Conservation (phyloP, 2,329 filamentous ascomycete genomes). For the Didymella arachidicola region DNA sequence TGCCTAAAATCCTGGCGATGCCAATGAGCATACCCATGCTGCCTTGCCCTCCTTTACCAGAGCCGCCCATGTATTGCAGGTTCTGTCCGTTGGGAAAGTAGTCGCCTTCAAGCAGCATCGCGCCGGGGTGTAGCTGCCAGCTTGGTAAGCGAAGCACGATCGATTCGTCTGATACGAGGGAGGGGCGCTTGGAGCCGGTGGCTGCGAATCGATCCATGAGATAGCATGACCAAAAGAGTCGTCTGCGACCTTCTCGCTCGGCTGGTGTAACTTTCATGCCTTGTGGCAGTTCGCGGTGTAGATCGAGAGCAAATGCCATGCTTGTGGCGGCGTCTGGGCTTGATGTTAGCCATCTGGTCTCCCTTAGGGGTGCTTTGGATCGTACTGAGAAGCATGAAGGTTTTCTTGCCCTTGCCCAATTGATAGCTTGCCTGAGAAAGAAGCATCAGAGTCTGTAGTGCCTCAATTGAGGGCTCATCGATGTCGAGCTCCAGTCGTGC, state of each 20-base stretch:
- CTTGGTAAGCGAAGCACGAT: constrained; percentile 78
- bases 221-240: constrained; percentile 91
- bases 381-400: constrained; percentile 83
- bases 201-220: constrained; percentile 84
- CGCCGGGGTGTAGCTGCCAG: constrained; percentile 70
- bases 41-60: constrained; percentile 74
- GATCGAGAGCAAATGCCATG: constrained; percentile 82
- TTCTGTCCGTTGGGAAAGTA: constrained; percentile 83
- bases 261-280: constrained; percentile 68
- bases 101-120: constrained; percentile 74
- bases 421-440: constrained; percentile 79
- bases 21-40: constrained; percentile 84
- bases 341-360: constrained; percentile 6
- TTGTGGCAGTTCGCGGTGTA: constrained; percentile 77
- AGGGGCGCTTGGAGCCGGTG: constrained; percentile 81
- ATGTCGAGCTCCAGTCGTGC: constrained; percentile 75
- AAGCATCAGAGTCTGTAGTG: constrained; percentile 76
- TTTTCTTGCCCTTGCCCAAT: constrained; percentile 80
- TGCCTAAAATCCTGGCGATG: constrained; percentile 81
- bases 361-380: background rate
- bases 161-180: constrained; percentile 78
- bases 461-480: constrained; percentile 82
- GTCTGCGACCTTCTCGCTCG: constrained; percentile 77
- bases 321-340: constrained; percentile 73
- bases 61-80: constrained; percentile 73